phyloP scores from a whole-genome alignment of 306 rosid species.

The Trifolium pratense region DNA sequence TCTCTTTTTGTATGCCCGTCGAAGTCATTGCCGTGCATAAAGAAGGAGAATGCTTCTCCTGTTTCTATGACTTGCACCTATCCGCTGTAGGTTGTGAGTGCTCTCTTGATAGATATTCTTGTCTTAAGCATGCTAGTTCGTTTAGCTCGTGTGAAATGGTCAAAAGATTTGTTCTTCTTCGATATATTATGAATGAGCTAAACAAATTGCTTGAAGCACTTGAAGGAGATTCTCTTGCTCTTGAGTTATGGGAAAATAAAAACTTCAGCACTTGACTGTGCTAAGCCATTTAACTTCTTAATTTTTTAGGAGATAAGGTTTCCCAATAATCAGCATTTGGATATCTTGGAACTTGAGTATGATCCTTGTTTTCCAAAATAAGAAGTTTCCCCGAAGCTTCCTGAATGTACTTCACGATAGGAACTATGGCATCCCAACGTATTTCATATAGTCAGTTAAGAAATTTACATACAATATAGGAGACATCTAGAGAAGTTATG shows the following conservation, averaged over 20 bases:
- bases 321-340: too few species aligned
- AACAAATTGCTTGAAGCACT: conserved; percentile 67
- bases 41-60: conserved; percentile 86
- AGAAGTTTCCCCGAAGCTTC: neutral
- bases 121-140: conserved; percentile 68
- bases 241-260: conserved; percentile 54
- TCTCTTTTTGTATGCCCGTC: conserved; percentile 78
- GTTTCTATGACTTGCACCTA: conserved; percentile 87
- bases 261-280: neutral
- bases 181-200: conserved; percentile 60
- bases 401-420: neutral
- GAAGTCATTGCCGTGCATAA: conserved; percentile 54
- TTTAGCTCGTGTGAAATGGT: conserved; percentile 66
- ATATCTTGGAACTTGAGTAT: too few species aligned
- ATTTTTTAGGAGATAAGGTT: too few species aligned
- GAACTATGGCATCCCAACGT: neutral
- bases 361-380: too few species aligned
- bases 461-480: neutral
- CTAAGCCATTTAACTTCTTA: too few species aligned
- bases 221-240: conserved; percentile 61
- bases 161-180: conserved; percentile 61
- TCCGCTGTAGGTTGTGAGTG: conserved; percentile 79
- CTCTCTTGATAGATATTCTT: conserved; percentile 76
- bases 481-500: neutral
- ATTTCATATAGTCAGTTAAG: neutral